Percentiles rank a stretch among this genome's conserved stretches.
These are phyloP conservation scores for Dispira simplex DNA, from an alignment of 192 early-diverging fungal species.

Conservation along the genomic window DNA sequence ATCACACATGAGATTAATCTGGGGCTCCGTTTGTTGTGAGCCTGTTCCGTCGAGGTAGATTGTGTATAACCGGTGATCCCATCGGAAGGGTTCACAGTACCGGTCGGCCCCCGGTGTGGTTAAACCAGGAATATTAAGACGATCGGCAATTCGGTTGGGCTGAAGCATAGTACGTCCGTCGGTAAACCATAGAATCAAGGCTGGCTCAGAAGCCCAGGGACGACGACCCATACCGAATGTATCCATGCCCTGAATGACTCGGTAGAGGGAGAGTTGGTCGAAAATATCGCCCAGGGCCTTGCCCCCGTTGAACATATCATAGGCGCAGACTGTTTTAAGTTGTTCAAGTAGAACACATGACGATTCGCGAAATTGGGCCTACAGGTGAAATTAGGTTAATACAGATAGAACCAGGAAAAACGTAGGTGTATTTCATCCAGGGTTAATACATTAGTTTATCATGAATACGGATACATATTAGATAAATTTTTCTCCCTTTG, in stretches of 20 bases:
- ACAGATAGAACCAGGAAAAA: too few relatives aligned
- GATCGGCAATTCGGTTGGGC: conserved; percentile 22
- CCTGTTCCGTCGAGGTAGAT: conserved; percentile 38
- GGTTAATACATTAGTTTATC: too few relatives aligned
- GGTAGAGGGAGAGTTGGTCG: conserved; percentile 48
- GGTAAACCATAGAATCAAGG: conserved; percentile 66
- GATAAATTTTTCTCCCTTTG: too few relatives aligned
- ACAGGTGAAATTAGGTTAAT: too few relatives aligned
- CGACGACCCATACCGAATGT: conserved; percentile 54
- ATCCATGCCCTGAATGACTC: conserved; percentile 43
- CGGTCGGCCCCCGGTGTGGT: conserved; percentile 42
- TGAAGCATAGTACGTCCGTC: conserved; percentile 47
- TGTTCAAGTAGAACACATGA: conserved; percentile 34
- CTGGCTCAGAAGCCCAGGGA: conserved; percentile 40
- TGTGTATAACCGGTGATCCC: conserved; percentile 63
- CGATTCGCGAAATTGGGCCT: conserved; percentile 31
- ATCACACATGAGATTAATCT: conserved; percentile 44
- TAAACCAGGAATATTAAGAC: conserved; percentile 53
- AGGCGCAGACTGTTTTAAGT: conserved; percentile 42
- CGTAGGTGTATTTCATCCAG: too few relatives aligned
- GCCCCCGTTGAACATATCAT: conserved; percentile 52
- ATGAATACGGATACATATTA: too few relatives aligned
- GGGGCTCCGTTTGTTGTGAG: conserved; percentile 27
- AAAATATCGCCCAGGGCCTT: conserved; percentile 46
- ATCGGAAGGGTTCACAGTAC: conserved; percentile 66